These are phyloP conservation scores for Populus simonii DNA, from an alignment of 345 rosid genomes.

Conservation along the genomic window DNA sequence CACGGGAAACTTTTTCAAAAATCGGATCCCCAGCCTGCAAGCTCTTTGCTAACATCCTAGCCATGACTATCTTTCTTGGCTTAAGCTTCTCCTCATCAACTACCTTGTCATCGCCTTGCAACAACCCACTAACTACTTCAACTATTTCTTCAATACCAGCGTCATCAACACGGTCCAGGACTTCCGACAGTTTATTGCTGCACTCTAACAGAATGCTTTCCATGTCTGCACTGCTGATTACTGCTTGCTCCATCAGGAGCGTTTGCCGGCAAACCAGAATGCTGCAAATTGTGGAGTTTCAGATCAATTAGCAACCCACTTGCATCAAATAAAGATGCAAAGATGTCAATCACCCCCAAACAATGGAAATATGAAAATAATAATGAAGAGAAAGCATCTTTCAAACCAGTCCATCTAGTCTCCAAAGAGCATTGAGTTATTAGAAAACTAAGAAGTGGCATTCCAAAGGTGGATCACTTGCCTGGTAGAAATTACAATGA, in stretches of 20 bases:
- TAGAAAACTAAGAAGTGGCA: no score
- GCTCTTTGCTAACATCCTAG: slow-evolving; percentile 21
- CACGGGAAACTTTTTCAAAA: slow-evolving; percentile 21
- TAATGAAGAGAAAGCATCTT: no score
- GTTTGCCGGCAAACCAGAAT: slow-evolving; percentile 77
- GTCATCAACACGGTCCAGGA: slow-evolving; percentile 48
- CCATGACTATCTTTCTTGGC: slow-evolving; percentile 6
- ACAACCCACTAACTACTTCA: slow-evolving; percentile 39
- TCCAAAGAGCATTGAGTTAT: no score
- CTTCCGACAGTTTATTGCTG: slow-evolving; percentile 38
- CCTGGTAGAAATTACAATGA: slow-evolving; percentile 71
- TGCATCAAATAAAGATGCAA: neutral
- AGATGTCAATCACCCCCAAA: no score
- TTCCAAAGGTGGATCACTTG: slow-evolving; percentile 4
- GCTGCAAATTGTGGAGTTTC: slow-evolving; percentile 36
- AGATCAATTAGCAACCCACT: neutral
- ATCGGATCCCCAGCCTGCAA: slow-evolving; percentile 24
- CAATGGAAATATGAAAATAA: no score
- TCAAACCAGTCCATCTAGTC: no score
- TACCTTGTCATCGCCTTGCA: slow-evolving; percentile 19
- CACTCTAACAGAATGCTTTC: slow-evolving; percentile 49
- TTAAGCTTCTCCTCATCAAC: slow-evolving; percentile 6
- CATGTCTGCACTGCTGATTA: slow-evolving; percentile 45
- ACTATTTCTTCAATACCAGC: slow-evolving; percentile 62
- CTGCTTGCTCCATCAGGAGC: slow-evolving; percentile 50